phyloP scores from a whole-genome alignment of 306 rosid genomes.

The Ormosia semicastrata region DNA sequence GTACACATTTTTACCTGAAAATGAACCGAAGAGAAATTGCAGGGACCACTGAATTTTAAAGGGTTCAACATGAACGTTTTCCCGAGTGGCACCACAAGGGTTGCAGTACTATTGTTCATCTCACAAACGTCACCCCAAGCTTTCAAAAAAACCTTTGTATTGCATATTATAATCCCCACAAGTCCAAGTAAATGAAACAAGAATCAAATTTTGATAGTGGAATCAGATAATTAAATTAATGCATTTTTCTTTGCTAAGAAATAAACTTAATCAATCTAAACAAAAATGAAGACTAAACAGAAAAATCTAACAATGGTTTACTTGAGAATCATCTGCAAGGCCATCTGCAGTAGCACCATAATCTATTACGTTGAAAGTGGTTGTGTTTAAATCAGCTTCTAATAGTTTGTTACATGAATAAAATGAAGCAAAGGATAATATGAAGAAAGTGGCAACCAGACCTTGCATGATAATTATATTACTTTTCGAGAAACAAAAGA shows the following conservation, averaged over 20 bases:
- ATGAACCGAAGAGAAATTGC: background rate
- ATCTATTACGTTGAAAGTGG: slow-evolving; percentile 13
- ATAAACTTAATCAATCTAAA: background rate
- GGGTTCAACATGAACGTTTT: slow-evolving; percentile 28
- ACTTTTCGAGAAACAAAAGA: background rate
- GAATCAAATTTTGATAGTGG: background rate
- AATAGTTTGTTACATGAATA: background rate
- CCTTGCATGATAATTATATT: background rate
- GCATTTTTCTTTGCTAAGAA: background rate
- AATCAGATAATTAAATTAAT: background rate
- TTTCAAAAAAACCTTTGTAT: slow-evolving; percentile 22
- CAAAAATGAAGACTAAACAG: background rate
- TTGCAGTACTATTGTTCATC: background rate
- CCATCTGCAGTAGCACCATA: slow-evolving; percentile 38
- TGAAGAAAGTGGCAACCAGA: background rate
- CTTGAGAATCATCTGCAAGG: slow-evolving; percentile 23
- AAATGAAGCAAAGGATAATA: background rate
- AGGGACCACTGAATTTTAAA: slow-evolving; percentile 26
- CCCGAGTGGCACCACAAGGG: background rate
- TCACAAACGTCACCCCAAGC: slow-evolving; percentile 21
- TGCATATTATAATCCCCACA: background rate
- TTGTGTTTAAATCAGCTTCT: too few species aligned
- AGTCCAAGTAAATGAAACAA: background rate
- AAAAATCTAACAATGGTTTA: background rate
- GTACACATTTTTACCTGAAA: slow-evolving; percentile 11